These are phyloP conservation scores for Leishmania aethiopica DNA, from an alignment of 208 protist species.

Conservation along the genomic window DNA sequence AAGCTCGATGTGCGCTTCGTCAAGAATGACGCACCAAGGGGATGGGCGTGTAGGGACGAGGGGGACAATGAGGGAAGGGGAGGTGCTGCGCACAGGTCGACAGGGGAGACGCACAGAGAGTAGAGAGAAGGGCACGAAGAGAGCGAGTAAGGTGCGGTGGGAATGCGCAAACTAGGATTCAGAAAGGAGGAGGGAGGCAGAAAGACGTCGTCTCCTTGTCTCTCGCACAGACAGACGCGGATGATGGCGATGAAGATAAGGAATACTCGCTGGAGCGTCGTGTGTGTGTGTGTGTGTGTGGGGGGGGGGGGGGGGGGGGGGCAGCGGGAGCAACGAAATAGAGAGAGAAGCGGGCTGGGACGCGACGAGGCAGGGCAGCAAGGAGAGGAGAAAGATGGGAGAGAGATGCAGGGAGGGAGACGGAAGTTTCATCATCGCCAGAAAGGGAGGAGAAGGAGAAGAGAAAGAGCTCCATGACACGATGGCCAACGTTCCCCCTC, in stretches of 20 bases:
- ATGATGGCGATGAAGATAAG: not conserved
- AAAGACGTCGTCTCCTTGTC: not conserved
- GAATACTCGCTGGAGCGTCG: not conserved
- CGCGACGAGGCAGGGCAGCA: not conserved
- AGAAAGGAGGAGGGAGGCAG: not conserved
- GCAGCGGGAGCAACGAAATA: not conserved
- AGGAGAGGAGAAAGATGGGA: not conserved
- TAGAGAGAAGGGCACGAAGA: not conserved
- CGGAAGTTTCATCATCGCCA: not conserved
- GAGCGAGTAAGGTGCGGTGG: not conserved
- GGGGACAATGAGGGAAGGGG: not conserved
- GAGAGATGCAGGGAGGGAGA: not conserved
- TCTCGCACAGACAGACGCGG: not conserved
- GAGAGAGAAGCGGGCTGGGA: not conserved
- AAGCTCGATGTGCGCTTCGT: not conserved
- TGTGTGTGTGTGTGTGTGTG: not conserved
- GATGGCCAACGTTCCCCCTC: not conserved
- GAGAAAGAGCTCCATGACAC: not conserved
- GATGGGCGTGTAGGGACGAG: not conserved
- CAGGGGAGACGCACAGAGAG: not conserved
- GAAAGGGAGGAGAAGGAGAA: not conserved
- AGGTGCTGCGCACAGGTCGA: not conserved
- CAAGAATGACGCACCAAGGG: not conserved
- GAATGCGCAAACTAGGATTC: too few relatives aligned
- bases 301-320: not conserved